Base-by-base conservation (phyloP, 2,329 filamentous ascomycete species). In the Shiraia sp. region DNA sequence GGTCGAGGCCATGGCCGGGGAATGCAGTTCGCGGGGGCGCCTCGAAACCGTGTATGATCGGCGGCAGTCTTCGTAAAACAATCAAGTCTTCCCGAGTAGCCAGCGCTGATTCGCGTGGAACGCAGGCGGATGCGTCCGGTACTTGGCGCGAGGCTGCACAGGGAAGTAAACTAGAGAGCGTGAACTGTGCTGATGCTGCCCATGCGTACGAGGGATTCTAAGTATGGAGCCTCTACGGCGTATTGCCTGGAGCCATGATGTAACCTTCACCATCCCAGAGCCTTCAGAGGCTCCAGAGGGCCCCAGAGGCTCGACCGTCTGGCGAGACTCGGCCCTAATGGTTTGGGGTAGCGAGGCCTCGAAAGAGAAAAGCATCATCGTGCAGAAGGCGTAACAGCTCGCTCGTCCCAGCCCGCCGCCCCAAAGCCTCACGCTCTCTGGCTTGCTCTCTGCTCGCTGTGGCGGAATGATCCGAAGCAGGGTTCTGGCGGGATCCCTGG, bases 401-500 rank as follows among this genome's bases (percentile, higher is more conserved):
- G 49, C 47, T 47, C 31, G 42, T 46, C 45, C 42, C 37, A 49
- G 46, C 41, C 42, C 51, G 45, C 43, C 40, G 4, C 4, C 34
- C 32, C 40, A 46, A 35, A 42, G 45, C 48, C 47, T 52, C 49
- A 47, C 53, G 44, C 47, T 61, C 49, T 53, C 58, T 35, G 47
- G 44, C 36, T 45, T 53, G 53, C 55, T 46, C 32, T 49, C 51
- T 28, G 19, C 33, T 51, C 31, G 45, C 49, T 31, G 43, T 28
- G 36, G 47, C 53, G 57, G 55, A 42, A 57, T 64, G 60, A 66
- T 65, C 53, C 59, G 59, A 47, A 55, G 48, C 59, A 61, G 47
- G 59, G 59, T 55, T 61, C 48, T 46, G 52, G 40, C 53, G 55
- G 59, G 57, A 53, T 42, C 48, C 36, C 50, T 56, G 32, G 53